Base-by-base conservation (phyloP, 768 basidiomycete species). In the Melanogaster broomeanus region DNA sequence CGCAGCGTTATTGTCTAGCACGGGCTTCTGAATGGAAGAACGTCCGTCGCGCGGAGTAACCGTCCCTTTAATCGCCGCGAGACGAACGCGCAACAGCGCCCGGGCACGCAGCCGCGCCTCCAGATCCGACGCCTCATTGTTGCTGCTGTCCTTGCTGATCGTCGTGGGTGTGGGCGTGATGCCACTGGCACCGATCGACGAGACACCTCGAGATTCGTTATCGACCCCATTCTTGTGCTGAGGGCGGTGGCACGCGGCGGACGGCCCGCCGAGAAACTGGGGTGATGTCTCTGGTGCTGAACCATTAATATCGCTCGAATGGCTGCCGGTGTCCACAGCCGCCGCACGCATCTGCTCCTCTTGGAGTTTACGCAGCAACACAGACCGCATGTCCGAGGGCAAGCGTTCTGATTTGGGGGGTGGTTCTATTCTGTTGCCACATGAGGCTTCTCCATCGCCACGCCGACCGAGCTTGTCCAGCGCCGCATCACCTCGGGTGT, bases 101-200 rank as follows among this genome's bases (percentile, higher is more conserved):
- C 77, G 77, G 45, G 64, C 66, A 45, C 80, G 77, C 56, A 83
- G 67, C 49, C 67, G 70, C 42, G 70, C 71, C 58, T 84, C 81
- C 47, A 70, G 66, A 55, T 40, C 56, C 24, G 10, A 19, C 11
- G 8, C 24, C 13, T 48, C 48, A 24, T 30, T 18, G 33, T 18
- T 16, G 31, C 13, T 18, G 15, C 37, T 37, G n/a, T 11, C 27
- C 11, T 31, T 33, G 28, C 24, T 25, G 21, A 11, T 48, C 6
- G 19, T 41, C 22, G 24, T 15, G 24, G 24, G 8, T 2, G 10
- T 18, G 39, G 21, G 7, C 15, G 13, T 48, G 48, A 24, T 30
- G 7, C 13, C 19, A 10, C 8, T 4, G 40, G 6, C 21, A 7
- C 25, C 25, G 38, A 37, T n/a, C 22, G 38, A 46, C 43, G 43